Base-by-base conservation (phyloP, 805 yeast species). In the Jamesozyma rosinii region DNA sequence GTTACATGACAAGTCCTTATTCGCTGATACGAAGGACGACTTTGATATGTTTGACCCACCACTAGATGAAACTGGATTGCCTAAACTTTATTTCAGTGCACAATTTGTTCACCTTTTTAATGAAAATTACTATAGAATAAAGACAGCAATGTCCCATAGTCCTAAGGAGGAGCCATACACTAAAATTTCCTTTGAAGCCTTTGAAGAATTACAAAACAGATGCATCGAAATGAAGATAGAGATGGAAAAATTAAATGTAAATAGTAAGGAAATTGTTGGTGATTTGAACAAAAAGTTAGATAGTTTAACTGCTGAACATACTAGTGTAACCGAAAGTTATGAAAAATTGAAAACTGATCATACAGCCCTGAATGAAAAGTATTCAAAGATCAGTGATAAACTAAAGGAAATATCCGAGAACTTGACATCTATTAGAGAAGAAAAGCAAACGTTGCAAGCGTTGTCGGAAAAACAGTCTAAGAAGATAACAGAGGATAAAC, bases 21-120 rank as follows among this genome's bases (percentile, higher is more conserved):
- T 87, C 53, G 69, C 74, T 9, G 72, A 75, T 43, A 82, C 75
- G 49, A 47, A 50, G 14, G 77, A 73, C n/a, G 72, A 70, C 3
- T 71, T 71, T 1, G 66, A 68, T 19, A 66, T 76, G 22, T 60
- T 75, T 20, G 66, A 69, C 15, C 75, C 80, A 2, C 68, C 69
- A 3, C 72, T 75, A 48, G 95, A 87, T 57, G 81, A 78, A 2
- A 79, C 95, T 1, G 98, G 98, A 1, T 71, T 90, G 35, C 98
- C 97, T 0, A 76, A 78, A 45, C 83, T 90, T 1, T 87, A 74
- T 53, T 82, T 92, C 55, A 81, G 80, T 45, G 58, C 74, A 0
- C 63, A 70, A 2, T 86, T 86, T 57, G 78, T 84, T 3, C 67
- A 66, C 3, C 65, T 88, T 41, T 65, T 92, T 35, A 79, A 78